Base-by-base conservation (phyloP, 2,329 filamentous ascomycete genomes). In the Fusarium circinatum region DNA sequence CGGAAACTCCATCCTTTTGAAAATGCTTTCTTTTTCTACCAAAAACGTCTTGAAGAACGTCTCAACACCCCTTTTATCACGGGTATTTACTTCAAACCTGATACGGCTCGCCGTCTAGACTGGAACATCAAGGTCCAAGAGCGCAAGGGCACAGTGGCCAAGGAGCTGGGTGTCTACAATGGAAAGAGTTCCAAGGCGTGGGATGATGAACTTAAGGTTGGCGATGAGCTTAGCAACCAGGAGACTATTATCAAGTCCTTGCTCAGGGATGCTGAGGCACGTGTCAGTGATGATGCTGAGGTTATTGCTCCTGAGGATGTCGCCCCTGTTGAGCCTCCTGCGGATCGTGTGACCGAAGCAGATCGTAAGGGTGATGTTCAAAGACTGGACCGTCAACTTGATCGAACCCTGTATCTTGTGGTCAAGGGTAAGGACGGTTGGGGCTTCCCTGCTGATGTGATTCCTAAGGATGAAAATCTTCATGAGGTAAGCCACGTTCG, bases 1-100 rank as follows among this genome's bases (percentile, higher is more conserved):
- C 92, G 93, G 75, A 88, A 92, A 70, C 91, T 96, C 61, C 93
- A 93, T 39, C 88, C 94, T 18, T 98, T 99, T 84, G 96, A 99
- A 84, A 93, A 94, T 80, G 89, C 96, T 73, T 98, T 93, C 85
- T 98, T 93, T 87, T 95, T 99, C 82, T 99, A 99, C 86, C 96
- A 99, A 85, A 96, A 96, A 78, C 94, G 96, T 20, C 89, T 99
- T 69, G 98, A 98, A 83, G 96, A 99, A 87, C 93, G 96, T 48
- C 88, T 98, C 59, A 91, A 92, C 26, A 89, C 96, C 9, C 94
- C 95, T 4, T 99, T 98, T 83, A 93, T 93, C 64, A 91, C 93
- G 75, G 93, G 93, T 81, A 96, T 98, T 85, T 99, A 97, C 88
- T 97, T 95, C 89, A 97, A 97, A 86, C 91, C 91, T 76, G 94